phyloP scores from a whole-genome alignment of 2,329 filamentous ascomycete genomes.

The Pyricularia grisea region DNA sequence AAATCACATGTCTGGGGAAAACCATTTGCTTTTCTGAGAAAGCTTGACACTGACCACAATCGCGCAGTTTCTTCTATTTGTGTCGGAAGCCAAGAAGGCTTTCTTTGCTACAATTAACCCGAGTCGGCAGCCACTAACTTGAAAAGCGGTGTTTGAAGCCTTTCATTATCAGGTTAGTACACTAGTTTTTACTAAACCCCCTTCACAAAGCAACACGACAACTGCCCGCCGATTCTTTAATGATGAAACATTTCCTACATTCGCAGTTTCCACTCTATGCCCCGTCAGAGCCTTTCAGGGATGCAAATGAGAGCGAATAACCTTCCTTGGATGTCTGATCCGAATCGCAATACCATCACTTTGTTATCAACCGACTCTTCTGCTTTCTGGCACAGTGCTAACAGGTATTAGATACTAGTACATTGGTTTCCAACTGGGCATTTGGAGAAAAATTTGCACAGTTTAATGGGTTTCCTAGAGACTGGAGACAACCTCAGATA shows the following conservation, averaged over 20 bases:
- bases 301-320: slow-evolving; percentile 55
- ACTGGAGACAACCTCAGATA: background rate
- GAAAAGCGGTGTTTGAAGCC: background rate
- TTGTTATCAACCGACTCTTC: background rate
- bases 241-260: slow-evolving; percentile 72
- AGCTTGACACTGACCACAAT: background rate
- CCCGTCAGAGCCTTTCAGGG: slow-evolving; percentile 55
- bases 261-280: slow-evolving; percentile 77
- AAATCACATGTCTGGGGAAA: background rate
- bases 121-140: background rate
- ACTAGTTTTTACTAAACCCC: background rate
- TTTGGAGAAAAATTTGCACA: background rate
- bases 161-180: slow-evolving; percentile 20
- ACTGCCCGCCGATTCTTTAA: slow-evolving; percentile 21
- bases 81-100: background rate
- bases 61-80: background rate
- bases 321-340: slow-evolving; percentile 65
- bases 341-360: slow-evolving; percentile 2
- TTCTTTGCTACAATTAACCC: background rate
- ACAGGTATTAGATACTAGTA: background rate
- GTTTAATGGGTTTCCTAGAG: background rate
- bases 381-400: slow-evolving; percentile 1
- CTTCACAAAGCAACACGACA: background rate
- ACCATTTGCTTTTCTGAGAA: background rate
- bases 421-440: background rate